phyloP scores from a whole-genome alignment of 768 basidiomycete genomes.

The Pleurotus djamor region DNA sequence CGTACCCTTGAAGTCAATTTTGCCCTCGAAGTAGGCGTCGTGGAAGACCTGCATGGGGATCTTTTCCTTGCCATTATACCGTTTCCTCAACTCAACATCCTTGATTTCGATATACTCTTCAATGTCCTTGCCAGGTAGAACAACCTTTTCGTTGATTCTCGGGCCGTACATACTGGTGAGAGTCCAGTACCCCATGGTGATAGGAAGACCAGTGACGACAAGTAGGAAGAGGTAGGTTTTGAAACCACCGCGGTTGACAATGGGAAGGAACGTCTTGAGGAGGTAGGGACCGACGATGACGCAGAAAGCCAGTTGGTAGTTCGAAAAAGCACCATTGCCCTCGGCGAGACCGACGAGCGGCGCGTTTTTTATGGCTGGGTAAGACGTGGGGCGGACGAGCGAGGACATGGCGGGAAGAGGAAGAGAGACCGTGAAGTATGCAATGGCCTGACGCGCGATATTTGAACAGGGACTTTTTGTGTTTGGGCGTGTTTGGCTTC shows the following conservation, averaged over 20 bases:
- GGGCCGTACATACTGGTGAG: slow-evolving; percentile 79
- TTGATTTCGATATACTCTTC: slow-evolving; percentile 91
- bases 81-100: slow-evolving; percentile 74
- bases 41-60: slow-evolving; percentile 98
- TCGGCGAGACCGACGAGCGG: slow-evolving; percentile 81
- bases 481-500: slow-evolving; percentile 7
- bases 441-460: slow-evolving; percentile 2
- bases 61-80: slow-evolving; percentile 83
- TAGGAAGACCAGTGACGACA: slow-evolving; percentile 70
- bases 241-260: slow-evolving; percentile 82
- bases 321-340: slow-evolving; percentile 84
- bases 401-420: slow-evolving; percentile 13
- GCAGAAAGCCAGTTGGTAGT: slow-evolving; percentile 72
- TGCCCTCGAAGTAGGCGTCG: slow-evolving; percentile 95
- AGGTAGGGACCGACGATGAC: slow-evolving; percentile 83
- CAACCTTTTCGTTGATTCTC: slow-evolving; percentile 82
- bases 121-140: slow-evolving; percentile 80
- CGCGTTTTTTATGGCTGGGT: slow-evolving; percentile 81
- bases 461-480: slow-evolving; percentile 2
- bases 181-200: slow-evolving; percentile 87
- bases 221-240: slow-evolving; percentile 85
- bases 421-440: background rate
- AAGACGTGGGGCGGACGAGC: slow-evolving; percentile 60
- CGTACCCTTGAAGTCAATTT: slow-evolving; percentile 93
- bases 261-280: slow-evolving; percentile 76